These are phyloP conservation scores for Globisporangium spiculum DNA, from an alignment of 352 stramenopile genomes.

Conservation along the genomic window DNA sequence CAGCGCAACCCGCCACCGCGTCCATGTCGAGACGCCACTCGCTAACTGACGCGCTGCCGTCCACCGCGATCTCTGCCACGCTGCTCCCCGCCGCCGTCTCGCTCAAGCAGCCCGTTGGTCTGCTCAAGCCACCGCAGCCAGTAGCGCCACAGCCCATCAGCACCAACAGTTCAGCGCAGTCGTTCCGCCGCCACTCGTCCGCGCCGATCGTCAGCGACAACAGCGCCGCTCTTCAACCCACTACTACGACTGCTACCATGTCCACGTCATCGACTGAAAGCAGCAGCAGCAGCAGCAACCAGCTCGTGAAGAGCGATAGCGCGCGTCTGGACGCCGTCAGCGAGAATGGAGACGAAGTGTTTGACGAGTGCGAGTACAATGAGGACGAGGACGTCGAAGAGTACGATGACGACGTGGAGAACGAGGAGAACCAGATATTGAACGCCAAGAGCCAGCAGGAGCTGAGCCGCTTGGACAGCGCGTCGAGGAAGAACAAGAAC, in stretches of 20 bases:
- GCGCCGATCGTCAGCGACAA: not conserved
- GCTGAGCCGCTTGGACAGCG: not conserved
- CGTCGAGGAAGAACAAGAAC: conserved; percentile 21
- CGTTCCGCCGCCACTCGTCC: conserved; percentile 9
- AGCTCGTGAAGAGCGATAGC: not conserved
- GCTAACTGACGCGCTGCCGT: conserved; percentile 5
- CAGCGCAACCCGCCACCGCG: not conserved
- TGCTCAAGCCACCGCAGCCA: not conserved
- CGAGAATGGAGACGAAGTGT: conserved; percentile 5
- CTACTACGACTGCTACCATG: not conserved
- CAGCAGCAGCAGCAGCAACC: not conserved
- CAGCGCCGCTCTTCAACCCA: not conserved
- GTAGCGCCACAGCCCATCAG: not conserved
- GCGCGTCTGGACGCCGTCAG: not conserved
- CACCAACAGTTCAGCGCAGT: conserved; percentile 1
- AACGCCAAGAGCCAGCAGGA: not conserved
- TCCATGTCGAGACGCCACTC: not conserved
- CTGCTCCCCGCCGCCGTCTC: not conserved
- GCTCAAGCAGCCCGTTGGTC: not conserved
- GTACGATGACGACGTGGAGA: conserved; percentile 1
- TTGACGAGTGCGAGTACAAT: conserved; percentile 15
- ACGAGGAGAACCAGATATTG: conserved; percentile 13
- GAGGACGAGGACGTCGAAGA: not conserved
- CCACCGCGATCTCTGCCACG: conserved; percentile 2
- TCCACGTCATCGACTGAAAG: not conserved